These are phyloP conservation scores for Aspergillus novofumigatus DNA, from an alignment of 2,329 filamentous ascomycete species.

Conservation along the genomic window DNA sequence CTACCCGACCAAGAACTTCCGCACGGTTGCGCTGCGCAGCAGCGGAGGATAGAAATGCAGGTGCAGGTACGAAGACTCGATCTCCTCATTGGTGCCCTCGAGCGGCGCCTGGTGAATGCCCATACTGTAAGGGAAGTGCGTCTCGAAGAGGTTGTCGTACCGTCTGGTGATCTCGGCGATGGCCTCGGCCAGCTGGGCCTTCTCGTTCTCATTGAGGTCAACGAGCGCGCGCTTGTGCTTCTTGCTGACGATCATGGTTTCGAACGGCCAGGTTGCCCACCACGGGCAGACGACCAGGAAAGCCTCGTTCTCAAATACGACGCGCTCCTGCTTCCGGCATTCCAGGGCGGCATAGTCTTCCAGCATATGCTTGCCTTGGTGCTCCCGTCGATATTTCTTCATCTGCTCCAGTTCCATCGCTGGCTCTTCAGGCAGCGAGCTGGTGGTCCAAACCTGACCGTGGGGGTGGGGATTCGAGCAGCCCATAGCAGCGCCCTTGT, in stretches of 20 bases:
- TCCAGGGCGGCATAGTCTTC: conserved; percentile 85
- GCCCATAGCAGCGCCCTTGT: conserved; percentile 96
- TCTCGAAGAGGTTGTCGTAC: conserved; percentile 97
- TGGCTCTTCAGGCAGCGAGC: conserved; percentile 84
- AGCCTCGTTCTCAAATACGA: conserved; percentile 79
- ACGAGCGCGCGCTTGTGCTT: conserved; percentile 78
- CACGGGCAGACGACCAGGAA: conserved; percentile 91
- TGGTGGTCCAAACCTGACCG: conserved; percentile 94
- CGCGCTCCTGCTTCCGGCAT: conserved; percentile 72
- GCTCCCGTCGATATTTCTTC: conserved; percentile 69
- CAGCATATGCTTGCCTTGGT: conserved; percentile 71
- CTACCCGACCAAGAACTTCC: conserved; percentile 87
- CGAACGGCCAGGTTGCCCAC: conserved; percentile 98
- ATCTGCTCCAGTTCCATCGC: conserved; percentile 73
- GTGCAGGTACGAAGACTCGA: conserved; percentile 85
- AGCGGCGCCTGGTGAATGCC: conserved; percentile 94
- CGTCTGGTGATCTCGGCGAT: conserved; percentile 83
- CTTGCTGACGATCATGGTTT: conserved; percentile 84
- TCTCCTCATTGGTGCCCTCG: conserved; percentile 73
- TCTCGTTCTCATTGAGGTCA: conserved; percentile 71
- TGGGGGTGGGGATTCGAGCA: conserved; percentile 98
- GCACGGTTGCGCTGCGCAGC: conserved; percentile 84
- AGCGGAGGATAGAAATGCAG: conserved; percentile 97
- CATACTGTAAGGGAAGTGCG: conserved; percentile 94
- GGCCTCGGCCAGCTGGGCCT: conserved; percentile 70